Conservation (phyloP, 805 yeast genomes). For the Starmera pachycereana region DNA sequence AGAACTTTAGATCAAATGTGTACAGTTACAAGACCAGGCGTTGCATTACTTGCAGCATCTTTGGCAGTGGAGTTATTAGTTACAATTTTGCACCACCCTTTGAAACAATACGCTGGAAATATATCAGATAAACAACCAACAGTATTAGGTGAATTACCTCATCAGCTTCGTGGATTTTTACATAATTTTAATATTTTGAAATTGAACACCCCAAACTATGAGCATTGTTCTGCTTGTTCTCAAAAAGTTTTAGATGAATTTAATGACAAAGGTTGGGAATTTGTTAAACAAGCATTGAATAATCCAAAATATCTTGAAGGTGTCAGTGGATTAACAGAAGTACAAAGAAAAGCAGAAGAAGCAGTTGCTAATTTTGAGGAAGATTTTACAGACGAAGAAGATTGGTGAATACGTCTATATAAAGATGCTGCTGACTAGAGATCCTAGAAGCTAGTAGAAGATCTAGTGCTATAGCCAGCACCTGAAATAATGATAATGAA, state of each 20-base stretch:
- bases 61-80: conserved; percentile 78
- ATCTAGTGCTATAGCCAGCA: too few species aligned
- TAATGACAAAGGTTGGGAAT: conserved; percentile 60
- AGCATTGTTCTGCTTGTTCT: conserved; percentile 84
- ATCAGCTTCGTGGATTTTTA: conserved; percentile 84
- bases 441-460: too few species aligned
- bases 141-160: conserved; percentile 67
- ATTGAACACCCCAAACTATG: conserved; percentile 62
- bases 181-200: conserved; percentile 53
- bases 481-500: too few species aligned
- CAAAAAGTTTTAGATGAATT: conserved; percentile 42
- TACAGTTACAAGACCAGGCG: conserved; percentile 96
- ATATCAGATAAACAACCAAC: conserved; percentile 14
- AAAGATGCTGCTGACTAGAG: too few species aligned
- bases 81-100: conserved; percentile 59
- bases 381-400: conserved; percentile 16
- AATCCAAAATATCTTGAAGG: conserved; percentile 61
- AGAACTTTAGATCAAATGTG: conserved; percentile 96
- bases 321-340: conserved; percentile 65
- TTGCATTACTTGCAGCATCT: conserved; percentile 79
- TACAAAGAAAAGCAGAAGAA: conserved; percentile 61
- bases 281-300: conserved; percentile 61
- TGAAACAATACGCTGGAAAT: conserved; percentile 25
- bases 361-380: conserved; percentile 18
- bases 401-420: conserved; percentile 3